Base-by-base conservation (phyloP, 1,284 basidiomycete species). In the Termitomyces sp. region DNA sequence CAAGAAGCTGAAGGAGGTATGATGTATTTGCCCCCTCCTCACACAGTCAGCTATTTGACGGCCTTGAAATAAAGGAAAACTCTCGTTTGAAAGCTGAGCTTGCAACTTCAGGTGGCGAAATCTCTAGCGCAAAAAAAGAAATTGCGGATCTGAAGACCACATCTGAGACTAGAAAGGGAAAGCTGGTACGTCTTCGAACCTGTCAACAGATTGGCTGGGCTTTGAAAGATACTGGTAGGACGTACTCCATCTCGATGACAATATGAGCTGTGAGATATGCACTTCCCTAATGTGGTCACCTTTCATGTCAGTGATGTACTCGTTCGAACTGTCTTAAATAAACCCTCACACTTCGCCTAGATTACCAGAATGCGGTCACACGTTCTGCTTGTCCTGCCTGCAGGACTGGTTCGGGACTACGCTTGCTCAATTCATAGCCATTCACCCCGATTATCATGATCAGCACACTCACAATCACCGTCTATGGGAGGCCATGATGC, bases 291-390 rank as follows among this genome's bases (percentile, higher is more conserved):
- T 88, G 78, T 86, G 82, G 81, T 70, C 71, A 10, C 86, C 86
- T 0, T 83, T 79, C 60, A 72, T 77, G 85, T 87, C 62, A 49
- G 84, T 58, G 34, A 50, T 10, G 24, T 24, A 24, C 48, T 49
- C 31, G 48, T 42, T 44, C 42, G 13, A 17, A 43, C 55, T 10
- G 5, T 31, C n/a, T 48, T 39, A 53, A 55, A 55, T 58, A 34
- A 34, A 8, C 13, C 8, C 24, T 52, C 2, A 50, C 41, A 30
- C 13, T 54, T 13, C 30, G 38, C 45, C 28, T 21, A 86, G 83
- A 21, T 73, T 88, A 30, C 68, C 78, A 4, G 77, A 75, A 39
- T 90, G 87, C 53, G 87, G 87, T 5, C 87, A 90, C 68, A 78
- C 79, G 0, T 89, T 84, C 65, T 89, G 87, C 64, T 69, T 78